Evolutionary conservation across 202 grass and related monocot species (phyloP).

Genomic region (Panicum hallii): DNA sequence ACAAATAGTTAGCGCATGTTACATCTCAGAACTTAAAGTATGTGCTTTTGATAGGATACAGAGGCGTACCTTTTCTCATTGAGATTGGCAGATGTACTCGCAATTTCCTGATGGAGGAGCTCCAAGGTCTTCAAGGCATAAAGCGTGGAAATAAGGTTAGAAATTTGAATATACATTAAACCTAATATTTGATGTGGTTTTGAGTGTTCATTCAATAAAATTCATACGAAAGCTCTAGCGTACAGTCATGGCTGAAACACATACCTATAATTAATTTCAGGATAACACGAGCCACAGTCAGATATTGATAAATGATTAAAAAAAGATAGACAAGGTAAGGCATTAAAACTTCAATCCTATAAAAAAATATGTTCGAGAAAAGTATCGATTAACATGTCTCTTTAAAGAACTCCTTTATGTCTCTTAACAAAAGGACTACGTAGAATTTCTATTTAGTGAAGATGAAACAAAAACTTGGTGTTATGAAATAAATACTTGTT

Average conservation of each 20-base stretch:
- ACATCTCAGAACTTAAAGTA: constrained; percentile 20
- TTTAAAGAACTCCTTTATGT: constrained; percentile 26
- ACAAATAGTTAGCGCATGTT: constrained; percentile 16
- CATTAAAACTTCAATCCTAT: neutral
- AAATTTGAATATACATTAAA: constrained; percentile 9
- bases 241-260: neutral
- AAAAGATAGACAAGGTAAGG: neutral
- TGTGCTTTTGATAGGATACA: neutral
- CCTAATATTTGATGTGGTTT: constrained; percentile 15
- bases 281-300: neutral
- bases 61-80: constrained; percentile 62
- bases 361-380: neutral
- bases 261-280: neutral
- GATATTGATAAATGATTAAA: neutral
- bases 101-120: constrained; percentile 80
- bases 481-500: neutral
- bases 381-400: neutral
- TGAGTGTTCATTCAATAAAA: neutral
- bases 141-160: constrained; percentile 30
- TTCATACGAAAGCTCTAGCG: neutral
- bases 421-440: neutral
- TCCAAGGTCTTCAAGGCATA: constrained; percentile 71
- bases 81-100: constrained; percentile 51
- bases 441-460: constrained; percentile 7
- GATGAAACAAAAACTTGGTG: constrained; percentile 20